Base-by-base conservation (phyloP, 2,329 filamentous ascomycete species). In the Lasiodiplodia sp. region DNA sequence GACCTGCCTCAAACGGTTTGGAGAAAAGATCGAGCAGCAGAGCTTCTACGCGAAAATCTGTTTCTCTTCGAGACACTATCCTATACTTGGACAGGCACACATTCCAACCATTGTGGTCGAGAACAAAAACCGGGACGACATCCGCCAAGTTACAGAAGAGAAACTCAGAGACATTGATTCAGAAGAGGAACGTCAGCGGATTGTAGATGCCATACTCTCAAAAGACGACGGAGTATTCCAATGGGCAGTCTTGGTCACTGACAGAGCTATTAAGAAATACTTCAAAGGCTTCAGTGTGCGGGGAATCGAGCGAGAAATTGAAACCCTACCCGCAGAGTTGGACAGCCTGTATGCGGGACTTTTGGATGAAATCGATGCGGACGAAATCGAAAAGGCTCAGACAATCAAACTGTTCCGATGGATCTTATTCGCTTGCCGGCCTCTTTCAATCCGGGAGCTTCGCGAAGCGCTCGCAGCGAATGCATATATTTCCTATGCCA, bases 381-480 rank as follows among this genome's bases (percentile, higher is more conserved):
- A 25, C 8, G 31, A 38, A 10, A 1, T 3, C 7, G 53, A 38
- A 14, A 38, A 16, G 21, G 2, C 2, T 0, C 12, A 57, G 18
- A 7, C 60, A 44, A 31, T 23, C 4, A 72, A 72, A 34, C 37
- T 63, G 0, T 63, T 63, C 16, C 38, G 21, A 21, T 63, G 58
- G 58, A 14, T 63, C 10, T 5, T 63, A 7, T 63, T 49, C 14
- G 28, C 58, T 18, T 38, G 25, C 3, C 37, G 37, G 2, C 58
- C 58, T 4, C 23, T 72, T n/a, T 71, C 70, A 25, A 53, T 58
- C 8, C 70, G 69, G 55, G 70, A 72, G 44, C 70, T 72, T 68
- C 70, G 69, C 37, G 68, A 72, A 10, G 70, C 70, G 21, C 68
- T 72, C 65, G 65, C 69, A 66, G 58, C 68, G 21, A 68, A 72